Base-by-base conservation (phyloP, 1,139 yeast genomes). In the Geotrichum carabidarum region DNA sequence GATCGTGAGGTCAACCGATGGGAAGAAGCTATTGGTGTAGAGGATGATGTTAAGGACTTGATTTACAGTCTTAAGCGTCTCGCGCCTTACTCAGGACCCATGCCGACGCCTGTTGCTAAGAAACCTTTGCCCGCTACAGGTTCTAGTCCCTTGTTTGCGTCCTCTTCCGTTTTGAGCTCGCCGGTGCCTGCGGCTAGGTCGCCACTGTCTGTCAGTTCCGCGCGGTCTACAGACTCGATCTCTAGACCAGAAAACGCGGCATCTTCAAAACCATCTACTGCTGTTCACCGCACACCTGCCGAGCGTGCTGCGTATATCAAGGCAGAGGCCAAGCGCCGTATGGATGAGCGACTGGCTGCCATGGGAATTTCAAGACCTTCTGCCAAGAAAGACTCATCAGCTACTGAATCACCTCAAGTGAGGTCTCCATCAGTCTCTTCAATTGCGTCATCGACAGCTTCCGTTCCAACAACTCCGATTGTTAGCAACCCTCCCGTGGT, bases 281-380 rank as follows among this genome's bases (percentile, higher is more conserved):
- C 60, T 12, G 49, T 53, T 12, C 60, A 58, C 44, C 65, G 68
- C 42, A 64, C 68, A 74, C 14, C 78, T 78, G n/a, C 86, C 81
- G 62, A 88, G 56, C 78, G 96, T 61, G 80, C 94, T 8, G 91
- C 91, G 4, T 83, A 84, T 62, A 84, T 90, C 58, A 89, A 88
- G 67, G 96, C 93, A 11, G 95, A 88, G 65, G 98, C 98, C 0
- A 88, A 86, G 62, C 82, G 85, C 70, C 80, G 89, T 65, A 90
- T 91, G 95, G 84, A 83, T 59, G 97, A 90, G 65, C 77, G 94
- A 63, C 76, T 90, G 66, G 96, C 96, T 1, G 86, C 86, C 60
- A 77, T 91, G 57, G 97, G 97, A 1, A 81, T 88, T 53, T 74
- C 79, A 35, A 75, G 54, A 2, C 62, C 68, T 9, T 65, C 67